Evolutionary conservation across 2,329 filamentous ascomycete genomes (phyloP).

Genomic region (Pestalotiopsis sp.): DNA sequence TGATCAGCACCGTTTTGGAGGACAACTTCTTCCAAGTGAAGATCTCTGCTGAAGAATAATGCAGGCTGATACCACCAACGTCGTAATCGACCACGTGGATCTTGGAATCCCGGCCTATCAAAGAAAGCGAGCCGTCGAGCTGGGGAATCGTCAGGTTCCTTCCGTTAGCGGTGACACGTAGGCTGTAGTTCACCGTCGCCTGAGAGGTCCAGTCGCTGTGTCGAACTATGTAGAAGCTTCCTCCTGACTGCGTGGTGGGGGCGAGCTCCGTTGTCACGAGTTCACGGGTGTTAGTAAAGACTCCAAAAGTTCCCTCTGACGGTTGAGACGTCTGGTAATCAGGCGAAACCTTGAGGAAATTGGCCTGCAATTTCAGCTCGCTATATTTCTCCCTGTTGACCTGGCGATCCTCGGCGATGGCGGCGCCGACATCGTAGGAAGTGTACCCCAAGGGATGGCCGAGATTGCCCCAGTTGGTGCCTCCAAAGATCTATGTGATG

Average conservation of each 20-base stretch:
- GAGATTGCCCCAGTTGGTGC: conserved; percentile 83
- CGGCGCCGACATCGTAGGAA: conserved; percentile 57
- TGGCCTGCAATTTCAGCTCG: conserved; percentile 75
- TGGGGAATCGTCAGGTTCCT: conserved; percentile 27
- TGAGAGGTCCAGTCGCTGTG: conserved; percentile 16
- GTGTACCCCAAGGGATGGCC: conserved; percentile 70
- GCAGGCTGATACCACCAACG: conserved; percentile 57
- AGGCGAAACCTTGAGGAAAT: conserved; percentile 75
- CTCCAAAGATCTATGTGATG: conserved; percentile 61
- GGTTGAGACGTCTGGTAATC: conserved; percentile 66
- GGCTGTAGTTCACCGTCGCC: conserved; percentile 26
- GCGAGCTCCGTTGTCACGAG: not conserved
- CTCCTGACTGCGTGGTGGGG: not conserved
- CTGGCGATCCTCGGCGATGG: conserved; percentile 70
- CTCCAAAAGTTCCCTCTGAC: conserved; percentile 49
- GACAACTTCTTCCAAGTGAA: conserved; percentile 59
- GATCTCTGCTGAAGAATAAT: conserved; percentile 73
- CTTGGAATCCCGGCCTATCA: conserved; percentile 64
- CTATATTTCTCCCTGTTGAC: conserved; percentile 77
- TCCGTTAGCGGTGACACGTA: conserved; percentile 25
- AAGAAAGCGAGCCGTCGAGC: conserved; percentile 21
- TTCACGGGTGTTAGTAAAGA: conserved; percentile 20
- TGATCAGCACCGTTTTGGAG: not conserved
- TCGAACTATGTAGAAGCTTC: conserved; percentile 65
- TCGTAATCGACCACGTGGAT: conserved; percentile 70